Evolutionary conservation across 208 protist genomes (phyloP).

Genomic region (Trypanosomatidae sp.): DNA sequence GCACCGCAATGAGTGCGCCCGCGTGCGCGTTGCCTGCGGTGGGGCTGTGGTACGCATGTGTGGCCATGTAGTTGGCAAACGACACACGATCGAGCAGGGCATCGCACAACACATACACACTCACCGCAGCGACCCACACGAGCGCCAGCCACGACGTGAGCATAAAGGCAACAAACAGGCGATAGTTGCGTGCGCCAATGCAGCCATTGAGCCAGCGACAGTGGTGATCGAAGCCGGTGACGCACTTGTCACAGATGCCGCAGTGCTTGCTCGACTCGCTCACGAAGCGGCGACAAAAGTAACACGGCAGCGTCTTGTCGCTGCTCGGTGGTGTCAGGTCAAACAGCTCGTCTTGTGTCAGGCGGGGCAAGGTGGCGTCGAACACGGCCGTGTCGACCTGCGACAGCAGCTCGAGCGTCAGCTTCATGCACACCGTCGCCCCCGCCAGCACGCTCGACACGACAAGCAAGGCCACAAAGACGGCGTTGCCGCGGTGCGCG

Average conservation of each 20-base stretch:
- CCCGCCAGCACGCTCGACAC: slow-evolving; percentile 24
- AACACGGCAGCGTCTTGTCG: slow-evolving; percentile 39
- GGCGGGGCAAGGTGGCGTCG: slow-evolving; percentile 25
- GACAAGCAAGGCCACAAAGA: slow-evolving; percentile 25
- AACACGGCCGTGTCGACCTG: slow-evolving; percentile 71
- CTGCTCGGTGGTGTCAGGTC: slow-evolving; percentile 13
- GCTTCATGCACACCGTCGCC: slow-evolving; percentile 25
- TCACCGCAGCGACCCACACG: slow-evolving; percentile 34
- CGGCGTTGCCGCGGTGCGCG: slow-evolving; percentile 6
- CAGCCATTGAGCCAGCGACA: slow-evolving; percentile 88
- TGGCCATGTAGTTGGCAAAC: slow-evolving; percentile 27
- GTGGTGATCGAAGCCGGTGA: slow-evolving; percentile 86
- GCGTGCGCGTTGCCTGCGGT: slow-evolving; percentile 2
- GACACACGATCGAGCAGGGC: slow-evolving; percentile 19
- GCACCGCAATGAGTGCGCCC: slow-evolving; percentile 30
- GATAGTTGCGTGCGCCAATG: slow-evolving; percentile 74
- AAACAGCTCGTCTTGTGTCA: slow-evolving; percentile 27
- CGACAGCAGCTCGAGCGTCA: slow-evolving; percentile 40
- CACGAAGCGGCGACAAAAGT: slow-evolving; percentile 79
- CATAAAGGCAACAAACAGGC: slow-evolving; percentile 65
- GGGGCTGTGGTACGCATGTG: slow-evolving; percentile 35
- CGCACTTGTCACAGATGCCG: slow-evolving; percentile 84
- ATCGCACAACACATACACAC: slow-evolving; percentile 39
- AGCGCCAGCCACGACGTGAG: slow-evolving; percentile 34
- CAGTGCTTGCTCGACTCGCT: slow-evolving; percentile 71